Conservation (phyloP, 1,284 basidiomycete genomes). For the Macrocybe sp. region DNA sequence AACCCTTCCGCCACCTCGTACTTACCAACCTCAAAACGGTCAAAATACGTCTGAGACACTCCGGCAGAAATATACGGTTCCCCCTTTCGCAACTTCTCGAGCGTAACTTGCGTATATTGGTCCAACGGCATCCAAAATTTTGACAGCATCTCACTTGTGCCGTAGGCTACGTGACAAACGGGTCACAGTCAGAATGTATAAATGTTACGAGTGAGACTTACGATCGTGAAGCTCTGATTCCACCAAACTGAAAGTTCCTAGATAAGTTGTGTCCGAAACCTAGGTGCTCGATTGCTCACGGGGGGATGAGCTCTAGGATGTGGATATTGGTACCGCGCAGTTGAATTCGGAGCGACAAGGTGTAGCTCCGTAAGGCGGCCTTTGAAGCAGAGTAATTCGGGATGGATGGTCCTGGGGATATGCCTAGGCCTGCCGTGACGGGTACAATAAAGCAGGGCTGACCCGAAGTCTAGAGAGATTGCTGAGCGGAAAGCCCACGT, state of each 20-base stretch:
- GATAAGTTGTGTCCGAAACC: background rate
- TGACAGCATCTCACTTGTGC: conserved; percentile 40
- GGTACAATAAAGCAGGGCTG: conserved; percentile 46
- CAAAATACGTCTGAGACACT: conserved; percentile 14
- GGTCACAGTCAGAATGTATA: background rate
- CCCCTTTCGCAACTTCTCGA: conserved; percentile 45
- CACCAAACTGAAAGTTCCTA: conserved; percentile 36
- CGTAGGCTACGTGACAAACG: conserved; percentile 35
- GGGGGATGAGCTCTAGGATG: conserved; percentile 57
- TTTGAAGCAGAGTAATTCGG: conserved; percentile 57
- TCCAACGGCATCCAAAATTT: conserved; percentile 59
- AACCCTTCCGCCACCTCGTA: conserved; percentile 11
- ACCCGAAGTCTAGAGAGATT: conserved; percentile 28
- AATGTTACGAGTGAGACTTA: conserved; percentile 20
- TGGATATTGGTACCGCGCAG: conserved; percentile 46
- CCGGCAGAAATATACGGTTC: conserved; percentile 24
- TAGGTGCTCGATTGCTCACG: conserved; percentile 34
- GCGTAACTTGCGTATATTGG: conserved; percentile 40
- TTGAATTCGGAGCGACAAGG: conserved; percentile 42
- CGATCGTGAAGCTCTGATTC: conserved; percentile 65
- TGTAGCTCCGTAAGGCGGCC: conserved; percentile 56
- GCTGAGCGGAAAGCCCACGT: conserved; percentile 1
- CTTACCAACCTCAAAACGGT: conserved; percentile 24
- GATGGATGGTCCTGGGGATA: conserved; percentile 37
- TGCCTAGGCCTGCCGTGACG: conserved; percentile 48